Base-by-base conservation (phyloP, 2,329 filamentous ascomycete species). In the Ophiostoma tasmaniense region DNA sequence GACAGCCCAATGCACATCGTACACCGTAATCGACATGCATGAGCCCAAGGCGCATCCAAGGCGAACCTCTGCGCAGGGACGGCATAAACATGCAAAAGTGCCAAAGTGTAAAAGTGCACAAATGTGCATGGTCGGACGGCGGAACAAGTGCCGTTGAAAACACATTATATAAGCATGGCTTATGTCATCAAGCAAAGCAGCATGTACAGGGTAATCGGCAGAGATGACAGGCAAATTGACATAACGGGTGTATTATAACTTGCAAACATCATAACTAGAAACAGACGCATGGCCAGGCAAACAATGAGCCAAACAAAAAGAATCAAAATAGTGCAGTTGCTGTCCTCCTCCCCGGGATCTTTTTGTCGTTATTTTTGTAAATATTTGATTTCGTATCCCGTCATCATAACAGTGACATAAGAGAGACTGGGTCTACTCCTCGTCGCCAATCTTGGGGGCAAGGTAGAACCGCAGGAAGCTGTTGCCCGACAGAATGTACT, bases 391-490 rank as follows among this genome's bases (percentile, higher is more conserved):
- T 62, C 59, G 11, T 62, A 62, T 62, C 30, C 30, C 61, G 20
- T 37, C 17, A 37, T 64, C 61, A 20, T 64, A 35, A 64, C 11
- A 6, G 5, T 45, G 42, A 17, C 42, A 17, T 6, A 45, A n/a
- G 14, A 2, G 42, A 45, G 42, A 45, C 11, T 64, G n/a, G 13
- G 50, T 55, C 75, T 76, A 79, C 74, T 79, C 77, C 66, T 79
- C 78, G 68, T 79, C 77, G 64, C 77, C 78, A 71, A 79, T 79
- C 78, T 99, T 99, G 73, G 95, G 95, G 73, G 95, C 95, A 75
- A 99, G 88, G 82, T 98, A 99, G 87, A 98, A 99, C 76, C 94
- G 88, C 80, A 99, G 81, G 80, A 95, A 95, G 80, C 92, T 95
- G 82, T 88, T 92, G 73, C 91, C 90, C 68, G 85, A 84, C 71